A percentile compares a stretch with the other conserved stretches of the same genome.
Conservation (phyloP, 1,284 basidiomycete species). For the Somion occarium region DNA sequence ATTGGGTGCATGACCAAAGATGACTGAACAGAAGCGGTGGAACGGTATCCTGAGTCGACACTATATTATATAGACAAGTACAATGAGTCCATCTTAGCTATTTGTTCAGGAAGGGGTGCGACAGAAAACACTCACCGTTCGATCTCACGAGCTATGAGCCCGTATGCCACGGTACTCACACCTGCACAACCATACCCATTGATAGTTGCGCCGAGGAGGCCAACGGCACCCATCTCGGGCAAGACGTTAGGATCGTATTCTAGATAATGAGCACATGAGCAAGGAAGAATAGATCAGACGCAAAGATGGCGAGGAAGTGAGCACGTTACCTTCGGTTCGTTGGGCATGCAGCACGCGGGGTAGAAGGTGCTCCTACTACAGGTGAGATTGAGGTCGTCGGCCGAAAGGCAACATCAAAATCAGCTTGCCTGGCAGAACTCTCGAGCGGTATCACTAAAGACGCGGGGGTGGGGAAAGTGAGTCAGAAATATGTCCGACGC, state of each 20-base stretch:
- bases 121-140: conserved; percentile 54
- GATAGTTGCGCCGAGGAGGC: conserved; percentile 89
- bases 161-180: conserved; percentile 89
- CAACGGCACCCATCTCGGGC: conserved; percentile 90
- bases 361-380: conserved; percentile 66
- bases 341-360: conserved; percentile 86
- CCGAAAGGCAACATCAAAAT: not conserved
- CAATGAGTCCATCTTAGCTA: conserved; percentile 2
- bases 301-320: not conserved
- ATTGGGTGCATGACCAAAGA: conserved; percentile 99
- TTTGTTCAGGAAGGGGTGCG: not conserved
- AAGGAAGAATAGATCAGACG: not conserved
- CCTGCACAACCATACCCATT: conserved; percentile 94
- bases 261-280: conserved; percentile 28
- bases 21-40: conserved; percentile 94
- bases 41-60: conserved; percentile 94
- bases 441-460: conserved; percentile 81
- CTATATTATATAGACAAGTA: conserved; percentile 41
- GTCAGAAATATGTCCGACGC: too few species aligned
- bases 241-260: conserved; percentile 80
- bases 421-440: conserved; percentile 72
- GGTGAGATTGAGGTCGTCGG: conserved; percentile 1
- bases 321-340: conserved; percentile 74
- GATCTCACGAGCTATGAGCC: conserved; percentile 90
- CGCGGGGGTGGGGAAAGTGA: too few species aligned